phyloP scores from a whole-genome alignment of 257 asterid species.

The Solanum tarapatanum region DNA sequence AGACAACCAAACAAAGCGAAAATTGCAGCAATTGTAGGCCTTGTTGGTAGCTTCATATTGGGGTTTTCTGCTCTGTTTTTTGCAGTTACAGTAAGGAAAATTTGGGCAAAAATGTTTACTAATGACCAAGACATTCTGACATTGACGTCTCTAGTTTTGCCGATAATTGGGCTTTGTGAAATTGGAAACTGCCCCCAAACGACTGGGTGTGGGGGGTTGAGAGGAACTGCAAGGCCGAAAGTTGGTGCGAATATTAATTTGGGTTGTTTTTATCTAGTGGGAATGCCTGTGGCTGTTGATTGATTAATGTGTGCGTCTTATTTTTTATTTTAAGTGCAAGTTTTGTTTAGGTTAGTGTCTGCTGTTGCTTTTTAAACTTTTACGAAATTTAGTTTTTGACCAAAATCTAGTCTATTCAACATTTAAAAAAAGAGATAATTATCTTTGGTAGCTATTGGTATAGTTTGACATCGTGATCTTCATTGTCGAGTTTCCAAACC shows the following conservation, averaged over 20 bases:
- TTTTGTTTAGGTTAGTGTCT: too few relatives aligned
- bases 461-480: too few relatives aligned
- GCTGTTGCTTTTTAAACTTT: too few relatives aligned
- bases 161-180: slow-evolving; percentile 19
- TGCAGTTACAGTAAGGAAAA: slow-evolving; percentile 2
- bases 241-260: slow-evolving; percentile 17
- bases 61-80: slow-evolving; percentile 12
- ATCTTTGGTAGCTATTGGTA: too few relatives aligned
- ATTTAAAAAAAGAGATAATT: too few relatives aligned
- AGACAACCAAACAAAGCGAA: slow-evolving; percentile 7
- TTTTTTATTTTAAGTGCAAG: too few relatives aligned
- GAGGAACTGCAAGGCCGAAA: slow-evolving; percentile 18
- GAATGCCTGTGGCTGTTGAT: slow-evolving; percentile 11
- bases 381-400: too few relatives aligned
- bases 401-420: too few relatives aligned
- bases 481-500: too few relatives aligned
- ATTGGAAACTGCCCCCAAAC: slow-evolving; percentile 22
- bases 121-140: slow-evolving; percentile 6
- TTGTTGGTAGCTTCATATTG: slow-evolving; percentile 6
- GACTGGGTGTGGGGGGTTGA: slow-evolving; percentile 14
- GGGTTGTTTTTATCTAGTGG: slow-evolving; percentile 18
- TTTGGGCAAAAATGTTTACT: slow-evolving; percentile 20
- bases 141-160: slow-evolving; percentile 7
- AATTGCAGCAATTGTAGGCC: slow-evolving; percentile 9
- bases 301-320: too few relatives aligned